A percentile compares a stretch with the other conserved stretches of the same genome.
Evolutionary conservation across 352 stramenopile species (phyloP).

Genomic region (Thalassiosira pacifica): DNA sequence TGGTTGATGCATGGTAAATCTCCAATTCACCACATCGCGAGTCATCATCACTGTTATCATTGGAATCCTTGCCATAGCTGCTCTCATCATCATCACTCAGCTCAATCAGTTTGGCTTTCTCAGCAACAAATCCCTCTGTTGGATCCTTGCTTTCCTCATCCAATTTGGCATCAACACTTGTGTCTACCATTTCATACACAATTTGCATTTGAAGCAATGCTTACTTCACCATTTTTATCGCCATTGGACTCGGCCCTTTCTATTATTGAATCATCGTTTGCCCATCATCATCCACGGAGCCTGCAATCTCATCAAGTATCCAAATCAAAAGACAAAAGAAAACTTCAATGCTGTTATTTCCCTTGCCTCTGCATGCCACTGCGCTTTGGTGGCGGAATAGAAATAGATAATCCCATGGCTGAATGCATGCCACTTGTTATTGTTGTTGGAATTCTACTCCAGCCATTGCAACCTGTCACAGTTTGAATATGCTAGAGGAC

Average conservation of each 20-base stretch:
- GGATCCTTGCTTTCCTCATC: constrained; percentile 24
- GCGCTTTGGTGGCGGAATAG: too few species aligned
- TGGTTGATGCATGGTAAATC: constrained; percentile 23
- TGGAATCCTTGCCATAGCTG: constrained; percentile 49
- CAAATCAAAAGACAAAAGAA: constrained; percentile 79
- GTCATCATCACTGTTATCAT: constrained; percentile 30
- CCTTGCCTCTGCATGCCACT: too few species aligned
- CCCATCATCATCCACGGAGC: constrained; percentile 37
- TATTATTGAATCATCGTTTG: not conserved
- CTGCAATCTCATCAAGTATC: constrained; percentile 79
- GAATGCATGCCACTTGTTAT: too few species aligned
- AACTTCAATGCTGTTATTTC: too few species aligned
- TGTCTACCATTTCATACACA: constrained; percentile 15
- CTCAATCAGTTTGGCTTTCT: constrained; percentile 51
- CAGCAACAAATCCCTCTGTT: not conserved
- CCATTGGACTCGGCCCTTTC: not conserved
- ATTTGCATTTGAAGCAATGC: constrained; percentile 8
- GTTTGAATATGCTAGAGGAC: too few species aligned
- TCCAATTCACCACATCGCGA: constrained; percentile 40
- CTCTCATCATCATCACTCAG: constrained; percentile 44
- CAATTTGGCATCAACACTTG: constrained; percentile 28
- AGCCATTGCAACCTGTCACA: too few species aligned
- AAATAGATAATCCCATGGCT: too few species aligned
- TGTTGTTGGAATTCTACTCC: too few species aligned
- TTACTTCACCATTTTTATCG: constrained; percentile 29